phyloP scores from a whole-genome alignment of 2,329 filamentous ascomycete species.

The Verticillium nubilum region DNA sequence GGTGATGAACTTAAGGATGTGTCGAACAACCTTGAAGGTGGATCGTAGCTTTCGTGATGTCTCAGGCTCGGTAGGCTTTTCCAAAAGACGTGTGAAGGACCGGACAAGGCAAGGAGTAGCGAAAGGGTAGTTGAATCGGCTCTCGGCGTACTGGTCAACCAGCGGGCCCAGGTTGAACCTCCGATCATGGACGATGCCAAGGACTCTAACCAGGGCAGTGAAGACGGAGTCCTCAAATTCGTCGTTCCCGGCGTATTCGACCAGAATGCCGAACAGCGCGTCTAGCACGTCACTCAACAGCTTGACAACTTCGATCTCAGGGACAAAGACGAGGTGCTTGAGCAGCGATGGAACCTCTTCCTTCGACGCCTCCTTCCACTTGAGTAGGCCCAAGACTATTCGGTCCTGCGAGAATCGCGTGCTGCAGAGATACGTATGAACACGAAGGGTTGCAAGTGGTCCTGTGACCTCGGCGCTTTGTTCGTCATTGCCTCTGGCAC shows the following conservation, averaged over 20 bases:
- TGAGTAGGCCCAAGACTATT: constrained; percentile 73
- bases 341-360: constrained; percentile 69
- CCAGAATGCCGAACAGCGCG: constrained; percentile 82
- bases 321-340: constrained; percentile 83
- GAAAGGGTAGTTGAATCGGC: constrained; percentile 86
- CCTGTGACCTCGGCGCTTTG: constrained; percentile 71
- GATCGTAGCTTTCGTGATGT: constrained; percentile 79
- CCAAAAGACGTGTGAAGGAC: constrained; percentile 78
- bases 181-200: constrained; percentile 91
- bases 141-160: constrained; percentile 87
- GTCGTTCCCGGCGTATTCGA: constrained; percentile 85
- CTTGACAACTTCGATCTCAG: constrained; percentile 97
- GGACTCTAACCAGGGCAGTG: constrained; percentile 78
- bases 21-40: constrained; percentile 89
- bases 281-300: constrained; percentile 85
- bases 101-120: constrained; percentile 82
- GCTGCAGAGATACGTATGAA: constrained; percentile 87
- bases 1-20: constrained; percentile 91
- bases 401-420: constrained; percentile 93
- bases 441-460: constrained; percentile 69
- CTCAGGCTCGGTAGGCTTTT: constrained; percentile 76
- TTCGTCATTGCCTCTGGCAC: constrained; percentile 59
- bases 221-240: constrained; percentile 93
- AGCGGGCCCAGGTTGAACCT: constrained; percentile 87
- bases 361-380: constrained; percentile 74